These are phyloP conservation scores for Rhizophora apiculata DNA, from an alignment of 345 rosid genomes.

Conservation along the genomic window DNA sequence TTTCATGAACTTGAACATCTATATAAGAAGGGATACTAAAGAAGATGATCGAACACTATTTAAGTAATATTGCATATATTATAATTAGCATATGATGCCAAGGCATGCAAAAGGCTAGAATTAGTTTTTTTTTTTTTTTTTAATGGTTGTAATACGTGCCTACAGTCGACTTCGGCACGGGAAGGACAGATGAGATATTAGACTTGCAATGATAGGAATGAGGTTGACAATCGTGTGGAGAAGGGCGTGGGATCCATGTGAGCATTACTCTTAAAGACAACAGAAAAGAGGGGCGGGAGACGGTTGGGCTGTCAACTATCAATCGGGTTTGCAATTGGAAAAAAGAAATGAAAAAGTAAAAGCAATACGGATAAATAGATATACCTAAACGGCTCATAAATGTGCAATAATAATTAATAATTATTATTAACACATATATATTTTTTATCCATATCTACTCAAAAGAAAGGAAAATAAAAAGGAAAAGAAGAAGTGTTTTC, in stretches of 20 bases:
- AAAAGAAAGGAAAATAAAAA: no score
- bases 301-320: constrained; percentile 50
- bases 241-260: constrained; percentile 57
- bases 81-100: no score
- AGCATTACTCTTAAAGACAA: constrained; percentile 32
- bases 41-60: background rate
- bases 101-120: no score
- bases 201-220: constrained; percentile 6
- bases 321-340: constrained; percentile 44
- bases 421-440: no score
- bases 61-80: no score
- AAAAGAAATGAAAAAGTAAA: background rate
- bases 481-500: no score
- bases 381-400: background rate
- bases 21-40: background rate
- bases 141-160: constrained; percentile 29
- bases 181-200: constrained; percentile 27
- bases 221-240: constrained; percentile 34
- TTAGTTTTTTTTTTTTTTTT: no score
- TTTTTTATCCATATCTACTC: no score
- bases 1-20: background rate
- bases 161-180: constrained; percentile 42
- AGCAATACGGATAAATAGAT: background rate
- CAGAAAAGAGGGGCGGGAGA: constrained; percentile 4
- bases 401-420: no score